phyloP scores from a whole-genome alignment of 495 filamentous ascomycete species.

The Aspergillus olivimuriae region DNA sequence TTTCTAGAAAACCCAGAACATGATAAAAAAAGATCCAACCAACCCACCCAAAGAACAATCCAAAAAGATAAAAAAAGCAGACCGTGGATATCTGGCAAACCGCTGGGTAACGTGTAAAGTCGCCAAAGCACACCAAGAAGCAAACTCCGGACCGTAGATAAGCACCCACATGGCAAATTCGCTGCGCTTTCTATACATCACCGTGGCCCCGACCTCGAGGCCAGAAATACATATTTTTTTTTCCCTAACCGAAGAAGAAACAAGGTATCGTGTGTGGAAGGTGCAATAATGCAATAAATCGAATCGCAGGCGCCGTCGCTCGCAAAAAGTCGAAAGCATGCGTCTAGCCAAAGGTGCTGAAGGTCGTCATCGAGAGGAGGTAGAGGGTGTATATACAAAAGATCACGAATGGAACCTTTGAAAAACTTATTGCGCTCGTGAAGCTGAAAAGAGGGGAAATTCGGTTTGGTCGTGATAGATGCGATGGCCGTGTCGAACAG shows the following conservation, averaged over 20 bases:
- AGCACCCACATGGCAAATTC: slow-evolving; percentile 34
- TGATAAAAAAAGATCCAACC: slow-evolving; percentile 34
- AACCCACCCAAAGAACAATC: slow-evolving; percentile 25
- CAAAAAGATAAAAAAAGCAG: slow-evolving; percentile 24
- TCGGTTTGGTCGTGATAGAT: slow-evolving; percentile 23
- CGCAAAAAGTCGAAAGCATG: slow-evolving; percentile 40
- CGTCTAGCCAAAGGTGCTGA: slow-evolving; percentile 33
- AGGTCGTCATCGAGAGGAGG: slow-evolving; percentile 34
- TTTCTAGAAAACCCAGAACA: slow-evolving; percentile 44
- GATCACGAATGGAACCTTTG: slow-evolving; percentile 28
- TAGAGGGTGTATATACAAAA: slow-evolving; percentile 36
- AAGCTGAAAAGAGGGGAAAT: slow-evolving; percentile 19
- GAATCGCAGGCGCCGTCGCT: slow-evolving; percentile 44
- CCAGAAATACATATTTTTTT: slow-evolving; percentile 21
- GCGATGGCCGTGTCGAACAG: slow-evolving; percentile 28
- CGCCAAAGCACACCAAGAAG: slow-evolving; percentile 26
- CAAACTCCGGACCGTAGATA: slow-evolving; percentile 34
- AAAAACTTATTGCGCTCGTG: slow-evolving; percentile 27
- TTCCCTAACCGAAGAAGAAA: slow-evolving; percentile 37
- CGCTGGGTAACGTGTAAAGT: slow-evolving; percentile 26
- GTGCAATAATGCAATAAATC: slow-evolving; percentile 32
- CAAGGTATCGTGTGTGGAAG: slow-evolving; percentile 34
- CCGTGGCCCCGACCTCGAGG: slow-evolving; percentile 27
- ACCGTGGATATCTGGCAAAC: slow-evolving; percentile 29
- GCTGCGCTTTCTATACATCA: slow-evolving; percentile 44